These are phyloP conservation scores for Tetracladium marchalianum DNA, from an alignment of 495 filamentous ascomycete species.

Conservation along the genomic window DNA sequence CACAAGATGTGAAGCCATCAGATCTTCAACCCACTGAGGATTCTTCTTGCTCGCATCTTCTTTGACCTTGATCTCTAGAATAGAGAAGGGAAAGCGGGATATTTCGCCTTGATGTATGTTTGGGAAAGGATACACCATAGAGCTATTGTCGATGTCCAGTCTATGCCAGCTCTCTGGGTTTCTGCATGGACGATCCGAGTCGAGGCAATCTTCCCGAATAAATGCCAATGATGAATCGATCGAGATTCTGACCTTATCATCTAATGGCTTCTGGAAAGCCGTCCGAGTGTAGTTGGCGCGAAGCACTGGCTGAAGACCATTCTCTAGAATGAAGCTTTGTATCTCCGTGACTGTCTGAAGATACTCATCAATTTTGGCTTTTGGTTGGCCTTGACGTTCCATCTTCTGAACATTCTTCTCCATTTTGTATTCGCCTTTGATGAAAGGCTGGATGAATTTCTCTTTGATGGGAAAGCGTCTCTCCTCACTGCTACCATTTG, in stretches of 20 bases:
- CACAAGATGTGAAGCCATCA: conserved; percentile 87
- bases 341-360: conserved; percentile 65
- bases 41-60: conserved; percentile 55
- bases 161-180: conserved; percentile 87
- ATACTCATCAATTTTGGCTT: conserved; percentile 56
- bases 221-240: conserved; percentile 89
- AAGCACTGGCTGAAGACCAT: conserved; percentile 73
- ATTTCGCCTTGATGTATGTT: conserved; percentile 84
- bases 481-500: conserved; percentile 65
- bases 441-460: conserved; percentile 85
- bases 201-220: conserved; percentile 85
- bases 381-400: conserved; percentile 50
- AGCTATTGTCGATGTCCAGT: conserved; percentile 70
- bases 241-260: conserved; percentile 81
- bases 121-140: conserved; percentile 79
- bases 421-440: conserved; percentile 80
- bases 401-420: conserved; percentile 84
- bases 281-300: conserved; percentile 91
- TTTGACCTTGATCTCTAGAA: conserved; percentile 88
- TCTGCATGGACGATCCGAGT: conserved; percentile 74
- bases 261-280: conserved; percentile 91
- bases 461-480: conserved; percentile 77
- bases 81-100: conserved; percentile 78
- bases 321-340: conserved; percentile 67
- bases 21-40: conserved; percentile 78